Percentiles rank a stretch among this genome's conserved stretches.
These are phyloP conservation scores for Russula virescens DNA, from an alignment of 768 basidiomycete species.

Conservation along the genomic window DNA sequence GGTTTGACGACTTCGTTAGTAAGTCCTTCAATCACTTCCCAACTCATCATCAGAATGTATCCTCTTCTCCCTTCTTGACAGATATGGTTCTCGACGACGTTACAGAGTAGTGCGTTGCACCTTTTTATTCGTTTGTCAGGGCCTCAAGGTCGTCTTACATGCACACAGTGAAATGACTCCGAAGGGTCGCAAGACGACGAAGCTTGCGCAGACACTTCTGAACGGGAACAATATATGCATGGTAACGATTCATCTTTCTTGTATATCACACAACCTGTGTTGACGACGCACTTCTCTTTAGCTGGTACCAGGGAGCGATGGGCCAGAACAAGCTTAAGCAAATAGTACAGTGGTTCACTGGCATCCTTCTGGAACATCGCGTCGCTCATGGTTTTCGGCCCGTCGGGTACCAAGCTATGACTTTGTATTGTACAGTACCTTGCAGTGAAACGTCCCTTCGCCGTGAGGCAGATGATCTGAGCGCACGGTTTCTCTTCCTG, in stretches of 20 bases:
- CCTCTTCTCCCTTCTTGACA: conserved; percentile 28
- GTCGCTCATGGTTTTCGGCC: background rate
- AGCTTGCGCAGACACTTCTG: conserved; percentile 79
- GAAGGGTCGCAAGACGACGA: conserved; percentile 72
- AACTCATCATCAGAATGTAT: background rate
- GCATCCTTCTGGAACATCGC: no score
- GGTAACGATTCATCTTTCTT: conserved; percentile 38
- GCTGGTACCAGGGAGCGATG: conserved; percentile 68
- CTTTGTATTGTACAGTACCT: background rate
- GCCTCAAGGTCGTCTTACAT: background rate
- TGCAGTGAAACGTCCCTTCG: no score
- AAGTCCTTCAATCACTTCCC: conserved; percentile 39
- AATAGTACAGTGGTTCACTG: background rate
- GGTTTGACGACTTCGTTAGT: conserved; percentile 99
- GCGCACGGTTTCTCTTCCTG: no score
- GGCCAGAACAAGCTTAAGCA: conserved; percentile 40
- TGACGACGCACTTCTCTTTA: conserved; percentile 25
- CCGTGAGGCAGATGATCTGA: no score
- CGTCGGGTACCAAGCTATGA: no score
- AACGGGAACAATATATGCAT: conserved; percentile 98
- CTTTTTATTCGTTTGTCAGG: background rate
- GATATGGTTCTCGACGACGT: conserved; percentile 97
- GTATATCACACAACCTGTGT: background rate
- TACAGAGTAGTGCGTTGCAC: conserved; percentile 76
- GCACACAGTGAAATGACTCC: conserved; percentile 73